A percentile compares a stretch with the other conserved stretches of the same genome.
phyloP scores from a whole-genome alignment of 805 yeast genomes.

The Cyberlindnera americana region DNA sequence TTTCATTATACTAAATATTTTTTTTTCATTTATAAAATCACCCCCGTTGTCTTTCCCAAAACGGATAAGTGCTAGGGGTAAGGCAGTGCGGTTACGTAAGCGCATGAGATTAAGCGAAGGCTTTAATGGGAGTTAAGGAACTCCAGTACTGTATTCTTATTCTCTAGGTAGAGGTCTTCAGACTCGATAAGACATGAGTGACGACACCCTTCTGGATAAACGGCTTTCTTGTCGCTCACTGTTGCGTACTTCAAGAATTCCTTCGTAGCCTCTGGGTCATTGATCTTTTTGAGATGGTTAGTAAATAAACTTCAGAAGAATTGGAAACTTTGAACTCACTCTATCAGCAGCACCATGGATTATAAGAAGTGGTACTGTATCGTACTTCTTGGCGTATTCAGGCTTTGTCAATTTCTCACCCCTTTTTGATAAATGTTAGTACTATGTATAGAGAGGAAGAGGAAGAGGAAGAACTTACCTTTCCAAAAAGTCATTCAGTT shows the following conservation, averaged over 20 bases:
- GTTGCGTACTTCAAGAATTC: conserved; percentile 15
- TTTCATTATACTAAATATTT: too few species aligned
- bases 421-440: conserved; percentile 28
- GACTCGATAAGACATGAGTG: conserved; percentile 47
- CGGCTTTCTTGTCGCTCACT: conserved; percentile 19
- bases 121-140: conserved; percentile 32
- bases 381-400: conserved; percentile 27
- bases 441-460: not conserved
- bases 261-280: conserved; percentile 33
- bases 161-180: conserved; percentile 36
- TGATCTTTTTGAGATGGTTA: conserved; percentile 40
- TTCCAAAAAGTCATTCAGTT: conserved; percentile 54
- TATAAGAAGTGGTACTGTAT: conserved; percentile 47
- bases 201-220: conserved; percentile 31
- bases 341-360: conserved; percentile 63
- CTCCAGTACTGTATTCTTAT: conserved; percentile 35
- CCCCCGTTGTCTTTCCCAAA: too few species aligned
- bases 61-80: too few species aligned
- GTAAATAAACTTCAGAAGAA: not conserved
- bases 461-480: conserved; percentile 17
- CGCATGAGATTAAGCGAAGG: not conserved
- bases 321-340: conserved; percentile 42
- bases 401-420: conserved; percentile 50
- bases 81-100: too few species aligned
- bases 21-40: too few species aligned